A percentile compares a stretch with the other conserved stretches of the same genome.
phyloP scores from a whole-genome alignment of 1,284 basidiomycete genomes.

The Ustilago bromivora region DNA sequence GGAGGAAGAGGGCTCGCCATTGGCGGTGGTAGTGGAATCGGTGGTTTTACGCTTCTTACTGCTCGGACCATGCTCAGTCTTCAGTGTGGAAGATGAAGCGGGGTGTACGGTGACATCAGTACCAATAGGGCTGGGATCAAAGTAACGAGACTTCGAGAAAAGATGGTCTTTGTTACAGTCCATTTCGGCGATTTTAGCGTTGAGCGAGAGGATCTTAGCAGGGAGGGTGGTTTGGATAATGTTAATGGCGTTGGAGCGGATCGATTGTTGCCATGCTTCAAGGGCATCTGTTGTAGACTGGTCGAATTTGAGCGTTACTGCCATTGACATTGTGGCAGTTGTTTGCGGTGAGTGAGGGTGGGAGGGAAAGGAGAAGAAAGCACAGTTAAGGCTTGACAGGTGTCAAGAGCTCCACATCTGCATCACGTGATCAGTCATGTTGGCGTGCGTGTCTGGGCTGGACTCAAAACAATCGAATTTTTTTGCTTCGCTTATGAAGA shows the following conservation, averaged over 20 bases:
- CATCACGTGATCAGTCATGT: background rate
- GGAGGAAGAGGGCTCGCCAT: conserved; percentile 10
- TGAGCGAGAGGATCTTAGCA: conserved; percentile 48
- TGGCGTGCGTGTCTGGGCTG: too few relatives aligned
- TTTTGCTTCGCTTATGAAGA: too few relatives aligned
- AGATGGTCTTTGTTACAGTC: conserved; percentile 30
- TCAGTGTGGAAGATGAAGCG: background rate
- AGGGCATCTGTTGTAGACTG: conserved; percentile 35
- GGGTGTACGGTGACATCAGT: conserved; percentile 31
- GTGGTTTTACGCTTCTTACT: conserved; percentile 48
- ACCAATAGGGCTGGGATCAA: conserved; percentile 21
- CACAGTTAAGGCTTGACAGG: background rate
- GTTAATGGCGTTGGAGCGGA: conserved; percentile 39
- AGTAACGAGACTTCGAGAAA: conserved; percentile 38
- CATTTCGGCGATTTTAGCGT: conserved; percentile 33
- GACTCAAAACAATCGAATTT: too few relatives aligned
- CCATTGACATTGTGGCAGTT: conserved; percentile 31
- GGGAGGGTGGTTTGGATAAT: conserved; percentile 50
- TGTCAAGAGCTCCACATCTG: conserved; percentile 15
- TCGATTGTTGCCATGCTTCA: conserved; percentile 44
- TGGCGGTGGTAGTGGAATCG: conserved; percentile 8
- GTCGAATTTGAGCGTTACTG: conserved; percentile 44
- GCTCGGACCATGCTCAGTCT: conserved; percentile 5
- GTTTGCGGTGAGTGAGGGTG: background rate
- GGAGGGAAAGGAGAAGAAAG: background rate